A percentile compares a stretch with the other conserved stretches of the same genome.
These are phyloP conservation scores for Moniliella sp. DNA, from an alignment of 1,284 basidiomycete species.

Conservation along the genomic window DNA sequence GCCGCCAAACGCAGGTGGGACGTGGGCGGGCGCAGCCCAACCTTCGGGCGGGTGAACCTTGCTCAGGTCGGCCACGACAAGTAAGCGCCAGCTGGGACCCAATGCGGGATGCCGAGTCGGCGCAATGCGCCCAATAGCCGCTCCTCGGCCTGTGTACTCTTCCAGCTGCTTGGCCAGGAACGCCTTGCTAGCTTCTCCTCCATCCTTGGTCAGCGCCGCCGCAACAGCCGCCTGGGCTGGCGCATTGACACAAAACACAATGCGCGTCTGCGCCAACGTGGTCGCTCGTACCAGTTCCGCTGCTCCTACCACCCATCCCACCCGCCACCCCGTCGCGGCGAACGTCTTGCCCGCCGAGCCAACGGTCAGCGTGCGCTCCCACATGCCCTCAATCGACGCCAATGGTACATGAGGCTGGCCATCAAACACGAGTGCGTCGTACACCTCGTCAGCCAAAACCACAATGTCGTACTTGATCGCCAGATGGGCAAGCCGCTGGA, in stretches of 20 bases:
- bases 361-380: slow-evolving; percentile 72
- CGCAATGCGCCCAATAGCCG: too few relatives aligned
- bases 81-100: slow-evolving; percentile 21
- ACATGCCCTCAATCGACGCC: slow-evolving; percentile 60
- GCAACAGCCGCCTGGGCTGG: too few relatives aligned
- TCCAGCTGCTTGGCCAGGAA: too few relatives aligned
- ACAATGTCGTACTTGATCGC: slow-evolving; percentile 80
- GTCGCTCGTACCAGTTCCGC: not conserved
- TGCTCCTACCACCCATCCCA: not conserved
- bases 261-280: not conserved
- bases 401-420: slow-evolving; percentile 69
- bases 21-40: slow-evolving; percentile 58
- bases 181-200: too few relatives aligned
- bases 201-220: too few relatives aligned
- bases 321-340: not conserved
- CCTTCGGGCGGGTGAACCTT: slow-evolving; percentile 54
- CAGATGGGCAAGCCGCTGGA: slow-evolving; percentile 54
- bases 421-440: slow-evolving; percentile 80
- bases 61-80: slow-evolving; percentile 50
- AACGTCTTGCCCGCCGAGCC: too few relatives aligned
- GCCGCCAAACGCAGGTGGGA: slow-evolving; percentile 65
- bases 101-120: too few relatives aligned
- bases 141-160: too few relatives aligned
- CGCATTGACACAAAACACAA: not conserved
- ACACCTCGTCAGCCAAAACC: slow-evolving; percentile 77